Percentiles rank a stretch among this genome's conserved stretches.
Conservation (phyloP, 2,329 filamentous ascomycete species). For the Exophiala sp. region DNA sequence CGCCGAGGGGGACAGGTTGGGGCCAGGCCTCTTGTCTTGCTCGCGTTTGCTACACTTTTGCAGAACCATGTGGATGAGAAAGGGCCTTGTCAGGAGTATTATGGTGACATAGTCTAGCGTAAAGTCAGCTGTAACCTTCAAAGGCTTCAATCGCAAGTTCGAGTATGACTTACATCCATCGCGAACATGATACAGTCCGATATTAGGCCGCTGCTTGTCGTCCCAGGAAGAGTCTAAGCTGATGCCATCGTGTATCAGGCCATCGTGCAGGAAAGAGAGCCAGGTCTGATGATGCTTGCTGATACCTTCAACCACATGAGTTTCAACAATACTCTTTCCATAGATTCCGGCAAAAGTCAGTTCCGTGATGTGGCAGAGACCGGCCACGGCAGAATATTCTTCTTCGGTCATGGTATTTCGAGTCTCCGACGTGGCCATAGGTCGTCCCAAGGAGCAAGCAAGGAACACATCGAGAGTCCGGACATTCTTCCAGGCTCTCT, state of each 20-base stretch:
- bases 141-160: too few species aligned
- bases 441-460: constrained; percentile 21
- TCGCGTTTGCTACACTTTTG: not conserved
- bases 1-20: not conserved
- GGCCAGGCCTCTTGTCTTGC: not conserved
- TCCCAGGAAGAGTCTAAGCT: too few species aligned
- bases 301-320: constrained; percentile 36
- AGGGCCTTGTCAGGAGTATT: constrained; percentile 38
- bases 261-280: constrained; percentile 26
- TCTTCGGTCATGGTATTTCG: constrained; percentile 20
- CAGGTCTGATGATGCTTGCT: constrained; percentile 39
- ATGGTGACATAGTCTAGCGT: constrained; percentile 43
- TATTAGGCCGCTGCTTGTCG: constrained; percentile 26
- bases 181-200: constrained; percentile 35
- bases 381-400: constrained; percentile 31
- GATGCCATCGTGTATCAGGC: constrained; percentile 24
- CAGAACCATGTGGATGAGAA: constrained; percentile 33
- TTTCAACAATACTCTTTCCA: constrained; percentile 38
- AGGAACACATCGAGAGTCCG: constrained; percentile 24
- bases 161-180: too few species aligned
- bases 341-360: constrained; percentile 39
- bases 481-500: constrained; percentile 29
- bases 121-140: too few species aligned
- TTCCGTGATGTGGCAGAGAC: constrained; percentile 39
- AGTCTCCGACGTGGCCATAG: constrained; percentile 18